Evolutionary conservation across 2,329 filamentous ascomycete genomes (phyloP).

Genomic region (Verticillium nubilum): DNA sequence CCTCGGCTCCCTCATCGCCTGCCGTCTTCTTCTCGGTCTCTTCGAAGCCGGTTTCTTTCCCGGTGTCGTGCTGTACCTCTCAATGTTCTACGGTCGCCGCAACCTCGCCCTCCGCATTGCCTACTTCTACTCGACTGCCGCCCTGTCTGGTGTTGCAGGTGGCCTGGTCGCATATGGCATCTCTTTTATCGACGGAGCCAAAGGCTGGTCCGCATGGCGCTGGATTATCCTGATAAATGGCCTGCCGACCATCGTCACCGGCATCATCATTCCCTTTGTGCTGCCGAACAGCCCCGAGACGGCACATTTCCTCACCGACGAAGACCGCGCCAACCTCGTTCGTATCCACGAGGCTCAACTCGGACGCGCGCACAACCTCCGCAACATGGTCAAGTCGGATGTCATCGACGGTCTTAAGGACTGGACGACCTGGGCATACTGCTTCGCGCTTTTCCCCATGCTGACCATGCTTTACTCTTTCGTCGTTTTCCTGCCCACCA

Average conservation of each 20-base stretch:
- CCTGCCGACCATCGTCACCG: conserved; percentile 49
- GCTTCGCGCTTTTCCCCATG: conserved; percentile 52
- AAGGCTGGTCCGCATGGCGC: conserved; percentile 56
- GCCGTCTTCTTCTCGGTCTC: conserved; percentile 51
- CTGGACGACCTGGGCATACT: conserved; percentile 60
- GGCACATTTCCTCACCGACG: conserved; percentile 38
- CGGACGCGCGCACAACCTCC: conserved; percentile 13
- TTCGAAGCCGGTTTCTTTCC: conserved; percentile 58
- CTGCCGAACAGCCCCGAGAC: conserved; percentile 55
- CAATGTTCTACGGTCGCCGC: conserved; percentile 57
- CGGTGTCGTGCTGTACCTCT: conserved; percentile 53
- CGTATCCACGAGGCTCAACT: conserved; percentile 43
- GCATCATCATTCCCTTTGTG: conserved; percentile 47
- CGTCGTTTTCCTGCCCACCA: conserved; percentile 63
- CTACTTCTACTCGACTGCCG: conserved; percentile 56
- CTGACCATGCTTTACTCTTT: conserved; percentile 65
- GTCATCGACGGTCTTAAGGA: conserved; percentile 51
- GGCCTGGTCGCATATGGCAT: conserved; percentile 62
- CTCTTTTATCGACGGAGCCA: conserved; percentile 54
- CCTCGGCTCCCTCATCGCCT: conserved; percentile 49
- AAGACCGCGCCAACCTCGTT: conserved; percentile 45
- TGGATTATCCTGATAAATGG: conserved; percentile 61
- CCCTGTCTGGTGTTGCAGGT: conserved; percentile 58
- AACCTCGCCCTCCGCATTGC: conserved; percentile 58
- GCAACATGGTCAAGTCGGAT: conserved; percentile 38